These are phyloP conservation scores for Babesia caballi DNA, from an alignment of 169 alveolate species.

Conservation along the genomic window DNA sequence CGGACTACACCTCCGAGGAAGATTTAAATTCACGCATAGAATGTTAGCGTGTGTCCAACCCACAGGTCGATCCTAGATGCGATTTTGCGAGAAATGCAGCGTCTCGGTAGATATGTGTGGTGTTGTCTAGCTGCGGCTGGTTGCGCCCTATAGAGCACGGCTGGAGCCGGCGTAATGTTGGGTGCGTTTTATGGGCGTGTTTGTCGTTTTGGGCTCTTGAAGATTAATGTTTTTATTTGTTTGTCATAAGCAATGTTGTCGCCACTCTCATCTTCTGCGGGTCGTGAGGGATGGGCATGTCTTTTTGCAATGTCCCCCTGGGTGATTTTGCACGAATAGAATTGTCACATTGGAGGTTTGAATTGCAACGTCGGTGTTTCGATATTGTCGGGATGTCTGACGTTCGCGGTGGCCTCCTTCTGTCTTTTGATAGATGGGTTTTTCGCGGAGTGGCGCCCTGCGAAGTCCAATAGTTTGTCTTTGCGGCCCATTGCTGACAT, in stretches of 20 bases:
- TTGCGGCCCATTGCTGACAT: too few relatives aligned
- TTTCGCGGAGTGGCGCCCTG: too few relatives aligned
- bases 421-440: neutral
- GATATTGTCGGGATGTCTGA: neutral
- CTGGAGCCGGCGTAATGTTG: neutral
- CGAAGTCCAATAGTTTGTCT: too few relatives aligned
- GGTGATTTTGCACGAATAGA: neutral
- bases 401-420: neutral
- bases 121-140: neutral
- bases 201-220: neutral
- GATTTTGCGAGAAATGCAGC: neutral
- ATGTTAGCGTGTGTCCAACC: neutral
- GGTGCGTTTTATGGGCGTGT: neutral
- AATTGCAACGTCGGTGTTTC: neutral
- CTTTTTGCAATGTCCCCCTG: neutral
- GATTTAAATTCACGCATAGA: neutral
- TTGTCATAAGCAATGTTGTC: neutral
- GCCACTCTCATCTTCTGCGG: neutral
- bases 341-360: neutral
- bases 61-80: neutral
- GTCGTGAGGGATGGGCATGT: neutral
- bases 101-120: neutral
- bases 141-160: neutral
- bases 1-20: neutral
- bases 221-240: neutral